Base-by-base conservation (phyloP, 2,329 filamentous ascomycete species). In the Aureobasidium sp. region DNA sequence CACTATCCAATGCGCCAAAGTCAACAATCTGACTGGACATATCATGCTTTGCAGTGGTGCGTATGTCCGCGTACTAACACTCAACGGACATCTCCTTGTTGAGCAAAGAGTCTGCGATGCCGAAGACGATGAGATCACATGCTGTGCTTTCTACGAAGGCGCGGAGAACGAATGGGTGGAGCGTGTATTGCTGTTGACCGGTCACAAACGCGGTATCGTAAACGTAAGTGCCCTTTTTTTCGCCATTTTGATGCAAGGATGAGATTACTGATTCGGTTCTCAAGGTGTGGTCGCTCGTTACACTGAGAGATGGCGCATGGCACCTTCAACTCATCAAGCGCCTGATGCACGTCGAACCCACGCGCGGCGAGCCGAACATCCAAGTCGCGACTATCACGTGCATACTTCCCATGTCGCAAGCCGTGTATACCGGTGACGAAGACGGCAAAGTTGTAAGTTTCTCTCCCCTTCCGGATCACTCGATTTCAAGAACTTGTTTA, bases 391-490 rank as follows among this genome's bases (percentile, higher is more conserved):
- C 85, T 0, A 90, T 97, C 56, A 95, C 87, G 32, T 94, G 87
- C 65, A 86, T 98, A 49, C 77, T 87, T 54, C 86, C 91, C 2
- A 86, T 90, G 78, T 82, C 88, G 50, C 84, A 85, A 58, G 79
- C 85, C 57, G 83, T 97, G 8, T 97, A 96, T 69, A 95, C 90
- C 0, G 93, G 91, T 3, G 93, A 97, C 71, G 93, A 97, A 59
- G 86, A 90, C 58, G 93, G 93, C 25, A 79, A 84, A 74, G 91
- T 98, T 70, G 88, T 93, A 66, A 80, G 84, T 80, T 11, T 30
- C 12, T 7, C 38, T 34, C 11, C 30, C 27, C 27, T 29, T 34
- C 14, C 11, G n/a, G 14, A 12, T 35, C 8, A 14, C 8, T 32
- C 37, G 4, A 16, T 17, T 11, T 12, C 32, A 10, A 17, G 51